A percentile compares a stretch with the other conserved stretches of the same genome.
phyloP scores from a whole-genome alignment of 2,329 filamentous ascomycete genomes.

The Rhynchosporium secalis region DNA sequence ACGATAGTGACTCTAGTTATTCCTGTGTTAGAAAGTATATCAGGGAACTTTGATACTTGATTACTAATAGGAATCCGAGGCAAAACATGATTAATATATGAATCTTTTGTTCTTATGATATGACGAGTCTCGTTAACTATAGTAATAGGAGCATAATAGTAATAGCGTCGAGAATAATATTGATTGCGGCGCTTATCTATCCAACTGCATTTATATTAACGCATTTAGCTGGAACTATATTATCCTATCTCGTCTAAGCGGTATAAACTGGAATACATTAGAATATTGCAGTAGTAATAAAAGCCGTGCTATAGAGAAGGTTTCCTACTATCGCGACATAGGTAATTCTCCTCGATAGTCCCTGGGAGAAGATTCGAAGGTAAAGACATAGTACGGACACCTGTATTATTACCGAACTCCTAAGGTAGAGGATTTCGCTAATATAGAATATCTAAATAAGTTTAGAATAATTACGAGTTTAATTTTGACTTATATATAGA shows the following conservation, averaged over 20 bases:
- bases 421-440: slow-evolving; percentile 27
- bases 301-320: slow-evolving; percentile 17
- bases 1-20: slow-evolving; percentile 25
- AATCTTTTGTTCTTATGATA: slow-evolving; percentile 50
- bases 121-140: slow-evolving; percentile 45
- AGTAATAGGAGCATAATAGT: slow-evolving; percentile 53
- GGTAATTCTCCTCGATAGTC: slow-evolving; percentile 15
- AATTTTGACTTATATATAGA: slow-evolving; percentile 5
- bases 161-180: slow-evolving; percentile 53
- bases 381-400: slow-evolving; percentile 28
- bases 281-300: slow-evolving; percentile 24
- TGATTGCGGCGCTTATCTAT: slow-evolving; percentile 53
- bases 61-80: slow-evolving; percentile 45
- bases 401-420: slow-evolving; percentile 21
- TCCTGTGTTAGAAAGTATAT: too few relatives aligned
- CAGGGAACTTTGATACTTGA: neutral
- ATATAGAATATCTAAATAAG: slow-evolving; percentile 25
- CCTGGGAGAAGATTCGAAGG: slow-evolving; percentile 28
- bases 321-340: slow-evolving; percentile 20
- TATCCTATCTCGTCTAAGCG: slow-evolving; percentile 56
- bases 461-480: slow-evolving; percentile 2
- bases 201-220: slow-evolving; percentile 50
- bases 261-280: slow-evolving; percentile 53
- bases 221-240: slow-evolving; percentile 48
- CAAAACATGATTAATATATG: slow-evolving; percentile 52